These are phyloP conservation scores for Aspergillus ibericus DNA, from an alignment of 2,329 filamentous ascomycete genomes.

Conservation along the genomic window DNA sequence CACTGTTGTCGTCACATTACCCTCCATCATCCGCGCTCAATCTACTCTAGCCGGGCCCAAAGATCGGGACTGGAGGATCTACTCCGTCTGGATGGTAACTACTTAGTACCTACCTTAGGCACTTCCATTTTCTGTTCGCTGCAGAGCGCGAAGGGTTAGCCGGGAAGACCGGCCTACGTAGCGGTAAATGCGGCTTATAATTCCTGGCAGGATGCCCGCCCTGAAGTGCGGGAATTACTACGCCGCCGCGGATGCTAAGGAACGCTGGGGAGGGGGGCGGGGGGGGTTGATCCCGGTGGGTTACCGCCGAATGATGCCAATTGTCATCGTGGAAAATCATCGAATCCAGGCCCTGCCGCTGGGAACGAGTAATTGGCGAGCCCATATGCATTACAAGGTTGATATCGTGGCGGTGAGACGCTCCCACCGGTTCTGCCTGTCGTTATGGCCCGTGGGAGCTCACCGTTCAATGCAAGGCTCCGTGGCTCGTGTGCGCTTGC, in stretches of 20 bases:
- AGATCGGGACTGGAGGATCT: slow-evolving; percentile 4
- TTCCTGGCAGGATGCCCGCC: background rate
- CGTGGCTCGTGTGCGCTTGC: slow-evolving; percentile 8
- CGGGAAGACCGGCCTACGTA: background rate
- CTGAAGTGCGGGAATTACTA: background rate
- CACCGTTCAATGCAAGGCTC: slow-evolving; percentile 11
- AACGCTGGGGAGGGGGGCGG: background rate
- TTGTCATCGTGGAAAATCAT: background rate
- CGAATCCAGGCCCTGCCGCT: background rate
- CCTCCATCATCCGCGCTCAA: background rate
- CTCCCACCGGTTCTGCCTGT: slow-evolving; percentile 1
- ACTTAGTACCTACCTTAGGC: background rate
- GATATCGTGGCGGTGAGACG: slow-evolving; percentile 20
- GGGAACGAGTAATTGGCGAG: background rate
- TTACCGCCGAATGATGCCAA: background rate
- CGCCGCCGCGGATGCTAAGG: background rate
- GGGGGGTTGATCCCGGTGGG: background rate
- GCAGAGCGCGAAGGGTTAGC: background rate
- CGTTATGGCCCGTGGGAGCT: background rate
- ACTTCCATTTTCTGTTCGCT: slow-evolving; percentile 4
- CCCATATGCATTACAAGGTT: background rate
- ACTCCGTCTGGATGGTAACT: slow-evolving; percentile 1
- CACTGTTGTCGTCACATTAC: background rate
- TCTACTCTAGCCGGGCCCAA: background rate
- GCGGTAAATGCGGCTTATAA: background rate